phyloP scores from a whole-genome alignment of 2,329 filamentous ascomycete species.

The Pyrenochaeta sp. region DNA sequence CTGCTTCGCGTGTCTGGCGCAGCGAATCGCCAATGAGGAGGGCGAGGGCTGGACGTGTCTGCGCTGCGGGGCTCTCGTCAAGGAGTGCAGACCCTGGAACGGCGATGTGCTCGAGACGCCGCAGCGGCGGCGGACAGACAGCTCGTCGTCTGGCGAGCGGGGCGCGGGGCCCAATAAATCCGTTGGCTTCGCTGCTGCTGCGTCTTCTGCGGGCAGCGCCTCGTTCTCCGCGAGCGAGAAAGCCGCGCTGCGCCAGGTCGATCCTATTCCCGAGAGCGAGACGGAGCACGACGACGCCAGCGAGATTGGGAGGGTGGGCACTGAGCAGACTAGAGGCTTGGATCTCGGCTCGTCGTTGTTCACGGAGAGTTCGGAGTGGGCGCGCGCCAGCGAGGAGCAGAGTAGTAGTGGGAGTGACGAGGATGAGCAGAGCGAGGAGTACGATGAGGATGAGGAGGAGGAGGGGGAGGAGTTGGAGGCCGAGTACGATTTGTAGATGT shows the following conservation, averaged over 20 bases:
- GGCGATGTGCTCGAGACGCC: slow-evolving; percentile 78
- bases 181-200: slow-evolving; percentile 26
- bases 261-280: slow-evolving; percentile 42
- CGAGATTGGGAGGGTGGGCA: slow-evolving; percentile 16
- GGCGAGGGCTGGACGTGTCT: slow-evolving; percentile 94
- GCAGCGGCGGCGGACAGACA: neutral
- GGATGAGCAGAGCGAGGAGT: slow-evolving; percentile 45
- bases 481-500: slow-evolving; percentile 20
- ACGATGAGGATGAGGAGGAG: slow-evolving; percentile 47
- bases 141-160: slow-evolving; percentile 5
- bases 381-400: slow-evolving; percentile 35
- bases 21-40: slow-evolving; percentile 87
- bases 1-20: slow-evolving; percentile 94
- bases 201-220: no score
- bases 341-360: slow-evolving; percentile 39
- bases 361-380: slow-evolving; percentile 47
- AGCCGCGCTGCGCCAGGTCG: slow-evolving; percentile 32
- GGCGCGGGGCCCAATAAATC: slow-evolving; percentile 21
- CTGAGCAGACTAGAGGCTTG: slow-evolving; percentile 30
- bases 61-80: slow-evolving; percentile 82
- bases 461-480: slow-evolving; percentile 42
- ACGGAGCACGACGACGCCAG: slow-evolving; percentile 6
- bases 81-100: slow-evolving; percentile 87
- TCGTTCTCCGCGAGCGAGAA: slow-evolving; percentile 15
- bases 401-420: slow-evolving; percentile 20